Percentiles rank a stretch among this genome's conserved stretches.
Evolutionary conservation across 2,329 filamentous ascomycete genomes (phyloP).

Genomic region (Colletotrichum orbiculare): DNA sequence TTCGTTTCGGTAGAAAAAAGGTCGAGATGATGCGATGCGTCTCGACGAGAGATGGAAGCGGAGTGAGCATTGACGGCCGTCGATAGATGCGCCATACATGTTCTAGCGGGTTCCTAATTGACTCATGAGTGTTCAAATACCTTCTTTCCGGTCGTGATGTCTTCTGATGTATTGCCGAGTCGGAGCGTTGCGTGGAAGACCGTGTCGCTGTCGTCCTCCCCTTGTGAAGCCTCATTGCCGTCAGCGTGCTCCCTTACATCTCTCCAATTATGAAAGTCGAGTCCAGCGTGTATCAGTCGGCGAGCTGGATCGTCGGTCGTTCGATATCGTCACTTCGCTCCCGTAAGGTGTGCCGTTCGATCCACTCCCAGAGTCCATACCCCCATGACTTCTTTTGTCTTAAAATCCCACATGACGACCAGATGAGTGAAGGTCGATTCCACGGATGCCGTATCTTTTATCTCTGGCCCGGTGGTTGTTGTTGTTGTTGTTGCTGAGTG

Average conservation of each 20-base stretch:
- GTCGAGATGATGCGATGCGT: constrained; percentile 19
- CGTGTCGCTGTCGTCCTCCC: neutral
- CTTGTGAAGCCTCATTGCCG: neutral
- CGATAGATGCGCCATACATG: constrained; percentile 25
- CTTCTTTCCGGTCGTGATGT: neutral
- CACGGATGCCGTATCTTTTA: too few species aligned
- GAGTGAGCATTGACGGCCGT: constrained; percentile 21
- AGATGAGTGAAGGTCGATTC: too few species aligned
- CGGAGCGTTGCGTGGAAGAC: too few species aligned
- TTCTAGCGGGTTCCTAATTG: constrained; percentile 13
- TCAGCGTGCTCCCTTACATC: too few species aligned
- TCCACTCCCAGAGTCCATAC: too few species aligned
- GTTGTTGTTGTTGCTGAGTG: neutral
- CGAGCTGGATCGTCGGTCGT: too few species aligned
- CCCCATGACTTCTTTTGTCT: too few species aligned
- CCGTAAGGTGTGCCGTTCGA: too few species aligned
- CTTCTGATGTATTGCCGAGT: neutral
- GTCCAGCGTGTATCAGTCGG: too few species aligned
- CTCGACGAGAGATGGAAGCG: constrained; percentile 14
- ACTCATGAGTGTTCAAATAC: neutral
- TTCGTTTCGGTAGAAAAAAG: constrained; percentile 32
- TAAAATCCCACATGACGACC: too few species aligned
- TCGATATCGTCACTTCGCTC: too few species aligned
- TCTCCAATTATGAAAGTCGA: too few species aligned
- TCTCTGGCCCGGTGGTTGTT: neutral